Evolutionary conservation across 306 rosid genomes (phyloP), one percentile per base, ranked within the genome.

Genomic region (Sesbania bispinosa): DNA sequence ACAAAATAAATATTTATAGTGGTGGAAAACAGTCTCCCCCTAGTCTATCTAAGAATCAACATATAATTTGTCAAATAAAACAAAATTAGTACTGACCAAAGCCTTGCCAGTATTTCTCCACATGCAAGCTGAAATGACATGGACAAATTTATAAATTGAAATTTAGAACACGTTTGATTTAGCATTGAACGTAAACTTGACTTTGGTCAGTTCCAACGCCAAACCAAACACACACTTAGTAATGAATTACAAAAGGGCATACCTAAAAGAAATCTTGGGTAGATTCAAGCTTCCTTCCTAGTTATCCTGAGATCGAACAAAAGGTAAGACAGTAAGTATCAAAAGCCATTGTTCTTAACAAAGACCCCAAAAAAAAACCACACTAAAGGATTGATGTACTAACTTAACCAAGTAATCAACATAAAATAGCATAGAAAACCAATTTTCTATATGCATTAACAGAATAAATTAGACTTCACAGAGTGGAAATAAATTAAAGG

Each of bases 201-300:
- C n/a, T n/a, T n/a, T n/a, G n/a, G n/a, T n/a, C n/a, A n/a, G n/a
- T n/a, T n/a, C n/a, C n/a, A n/a, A n/a, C n/a, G n/a, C n/a, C n/a
- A n/a, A n/a, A n/a, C 27, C 79, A 43, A 77, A 23, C 62, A 21
- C 45, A 20, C 27, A 8, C 36, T 5, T 5, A 4, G 47, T 3
- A 11, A 69, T 62, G 65, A 75, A 47, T 33, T 66, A 45, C 27
- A 62, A 65, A 78, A 53, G 71, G 39, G 42, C 63, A 76, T 26
- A 75, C 94, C 89, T 14, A 53, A 18, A 71, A 61, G 41, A 59
- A 65, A 74, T 39, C 45, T 62, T 78, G 52, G 6, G 71, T 75
- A 53, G 61, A 51, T 48, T 91, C 69, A 94, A 83, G 93, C 95
- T 80, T 91, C 97, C 83, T 87, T 94, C 85, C 90, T 83, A 26